A percentile compares a stretch with the other conserved stretches of the same genome.
Evolutionary conservation across 805 yeast genomes (phyloP).

Genomic region (Torulaspora gathmanii): DNA sequence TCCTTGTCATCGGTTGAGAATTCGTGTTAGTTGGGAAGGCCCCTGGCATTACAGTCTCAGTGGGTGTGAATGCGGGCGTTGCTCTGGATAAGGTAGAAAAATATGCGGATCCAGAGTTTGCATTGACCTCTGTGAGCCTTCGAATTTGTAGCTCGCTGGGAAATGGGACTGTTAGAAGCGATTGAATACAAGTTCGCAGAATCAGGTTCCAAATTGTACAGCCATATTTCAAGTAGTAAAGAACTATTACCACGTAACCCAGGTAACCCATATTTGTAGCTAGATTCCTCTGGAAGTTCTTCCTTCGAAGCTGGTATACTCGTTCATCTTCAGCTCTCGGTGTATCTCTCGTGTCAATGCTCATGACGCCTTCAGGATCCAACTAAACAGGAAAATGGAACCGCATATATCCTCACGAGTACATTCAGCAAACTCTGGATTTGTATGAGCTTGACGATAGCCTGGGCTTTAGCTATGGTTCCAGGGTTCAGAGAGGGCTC

Average conservation of each 20-base stretch:
- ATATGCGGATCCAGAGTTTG: conserved; percentile 9
- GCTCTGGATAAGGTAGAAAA: conserved; percentile 9
- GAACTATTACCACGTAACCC: conserved; percentile 24
- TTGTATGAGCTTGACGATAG: neutral
- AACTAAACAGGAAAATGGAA: neutral
- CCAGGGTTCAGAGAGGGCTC: neutral
- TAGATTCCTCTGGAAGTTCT: conserved; percentile 24
- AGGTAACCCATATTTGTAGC: conserved; percentile 18
- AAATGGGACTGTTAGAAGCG: conserved; percentile 41
- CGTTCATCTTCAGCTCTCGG: conserved; percentile 7
- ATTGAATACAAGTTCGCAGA: conserved; percentile 38
- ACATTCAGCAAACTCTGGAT: neutral
- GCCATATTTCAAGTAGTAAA: conserved; percentile 30
- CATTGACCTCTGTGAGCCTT: conserved; percentile 18
- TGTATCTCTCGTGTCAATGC: neutral
- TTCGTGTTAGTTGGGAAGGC: conserved; percentile 12
- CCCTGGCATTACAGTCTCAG: conserved; percentile 22
- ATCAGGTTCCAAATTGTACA: conserved; percentile 26
- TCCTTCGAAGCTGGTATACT: conserved; percentile 25
- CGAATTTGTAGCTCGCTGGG: conserved; percentile 32
- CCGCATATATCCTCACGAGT: neutral
- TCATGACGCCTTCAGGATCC: conserved; percentile 5
- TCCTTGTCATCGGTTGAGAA: neutral
- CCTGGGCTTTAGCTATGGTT: neutral
- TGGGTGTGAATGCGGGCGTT: conserved; percentile 3